A percentile compares a stretch with the other conserved stretches of the same genome.
These are phyloP conservation scores for Carpinus viminea DNA, from an alignment of 306 rosid genomes.

Conservation along the genomic window DNA sequence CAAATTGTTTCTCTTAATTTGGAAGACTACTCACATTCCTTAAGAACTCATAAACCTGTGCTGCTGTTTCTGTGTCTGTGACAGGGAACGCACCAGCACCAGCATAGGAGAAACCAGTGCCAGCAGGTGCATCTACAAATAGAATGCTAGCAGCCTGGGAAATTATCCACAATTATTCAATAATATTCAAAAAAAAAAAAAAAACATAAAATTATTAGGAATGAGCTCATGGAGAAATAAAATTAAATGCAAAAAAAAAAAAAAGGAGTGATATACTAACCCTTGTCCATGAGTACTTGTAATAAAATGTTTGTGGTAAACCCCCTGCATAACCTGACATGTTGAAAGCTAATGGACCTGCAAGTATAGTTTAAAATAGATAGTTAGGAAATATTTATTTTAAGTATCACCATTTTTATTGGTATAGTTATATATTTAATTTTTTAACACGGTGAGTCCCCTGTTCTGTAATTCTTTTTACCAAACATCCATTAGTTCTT, in stretches of 20 bases:
- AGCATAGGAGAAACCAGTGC: constrained; percentile 29
- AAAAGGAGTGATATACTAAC: not conserved
- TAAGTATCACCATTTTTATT: not conserved
- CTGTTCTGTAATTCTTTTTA: not conserved
- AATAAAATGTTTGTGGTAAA: constrained; percentile 5
- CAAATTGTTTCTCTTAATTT: no score
- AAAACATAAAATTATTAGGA: not conserved
- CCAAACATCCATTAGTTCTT: not conserved
- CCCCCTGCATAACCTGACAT: constrained; percentile 6
- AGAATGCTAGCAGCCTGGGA: constrained; percentile 16
- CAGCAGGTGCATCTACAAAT: constrained; percentile 32
- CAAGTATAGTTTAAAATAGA: not conserved
- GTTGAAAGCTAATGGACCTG: constrained; percentile 33
- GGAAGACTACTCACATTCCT: constrained; percentile 13
- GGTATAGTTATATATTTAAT: no score
- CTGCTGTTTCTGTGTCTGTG: constrained; percentile 20
- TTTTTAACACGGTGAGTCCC: not conserved
- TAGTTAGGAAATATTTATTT: not conserved
- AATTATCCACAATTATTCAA: not conserved
- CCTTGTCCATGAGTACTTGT: constrained; percentile 25
- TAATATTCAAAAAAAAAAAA: not conserved
- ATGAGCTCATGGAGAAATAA: not conserved
- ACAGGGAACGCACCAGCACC: constrained; percentile 6
- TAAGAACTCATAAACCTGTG: constrained; percentile 3
- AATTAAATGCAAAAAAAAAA: not conserved